Base-by-base conservation (phyloP, 2,329 filamentous ascomycete genomes). In the Juglanconis sp. region DNA sequence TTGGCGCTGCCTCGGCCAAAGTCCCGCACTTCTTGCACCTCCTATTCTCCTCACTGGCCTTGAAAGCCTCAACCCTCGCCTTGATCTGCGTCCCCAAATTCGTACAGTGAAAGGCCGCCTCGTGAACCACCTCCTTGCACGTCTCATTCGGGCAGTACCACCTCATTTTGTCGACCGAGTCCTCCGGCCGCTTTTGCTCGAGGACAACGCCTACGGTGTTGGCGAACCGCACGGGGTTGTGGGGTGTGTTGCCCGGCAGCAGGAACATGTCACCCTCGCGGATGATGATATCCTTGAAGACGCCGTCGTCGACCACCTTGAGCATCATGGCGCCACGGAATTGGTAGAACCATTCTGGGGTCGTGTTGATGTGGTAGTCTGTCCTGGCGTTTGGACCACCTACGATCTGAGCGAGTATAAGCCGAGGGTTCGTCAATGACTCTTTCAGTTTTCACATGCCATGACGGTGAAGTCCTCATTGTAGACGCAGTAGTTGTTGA, bases 401-500 rank as follows among this genome's bases (percentile, higher is more conserved):
- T 64, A 99, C 93, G 68, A 96, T 92, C 89, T 87, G 65, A 24
- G 24, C 24, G 24, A 24, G 24, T 24, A 24, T 24, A 24, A 24
- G 24, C 24, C 24, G 24, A 24, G 24, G 24, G 24, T 24, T 2
- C 24, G 24, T 24, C 24, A 24, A 24, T 24, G 24, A 24, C 24
- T 24, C 24, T 24, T 24, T 24, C 24, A 24, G 24, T 24, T 53
- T 52, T 24, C 17, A 57, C 60, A n/a, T 59, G 88, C 87, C 90
- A 95, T 95, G 71, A 95, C 89, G 47, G 89, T 92, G 62, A 94
- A 85, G 70, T 85, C 84, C 58, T 90, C 84, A 72, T 96, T 90
- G 79, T 96, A 96, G 70, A 98, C 91, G 78, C 93, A 97, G 80
- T 95, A 96, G 79, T 98, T 98, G 79, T 97, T 97, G 71, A 98